phyloP scores from a whole-genome alignment of 371 early-diverging fungal genomes.

The Blakeslea trispora region DNA sequence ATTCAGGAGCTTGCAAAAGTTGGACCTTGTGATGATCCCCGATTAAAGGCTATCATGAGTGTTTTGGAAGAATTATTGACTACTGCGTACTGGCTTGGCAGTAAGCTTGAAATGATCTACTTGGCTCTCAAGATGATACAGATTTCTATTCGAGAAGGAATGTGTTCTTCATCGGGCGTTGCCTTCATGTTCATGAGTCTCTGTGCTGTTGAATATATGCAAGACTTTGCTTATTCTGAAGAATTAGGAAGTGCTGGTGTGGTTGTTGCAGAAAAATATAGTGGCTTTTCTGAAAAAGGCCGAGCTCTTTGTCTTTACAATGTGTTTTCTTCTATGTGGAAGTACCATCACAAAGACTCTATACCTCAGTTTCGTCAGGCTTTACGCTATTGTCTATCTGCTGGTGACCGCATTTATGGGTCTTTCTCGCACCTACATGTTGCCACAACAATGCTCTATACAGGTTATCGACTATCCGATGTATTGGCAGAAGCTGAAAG shows the following conservation, averaged over 20 bases:
- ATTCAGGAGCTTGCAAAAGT: conserved; percentile 19
- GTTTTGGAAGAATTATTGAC: conserved; percentile 46
- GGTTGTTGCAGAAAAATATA: conserved; percentile 27
- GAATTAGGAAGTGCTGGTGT: conserved; percentile 39
- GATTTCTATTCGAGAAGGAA: conserved; percentile 31
- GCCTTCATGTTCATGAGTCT: conserved; percentile 36
- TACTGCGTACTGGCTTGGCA: conserved; percentile 42
- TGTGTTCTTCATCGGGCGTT: conserved; percentile 26
- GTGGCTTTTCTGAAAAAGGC: conserved; percentile 38
- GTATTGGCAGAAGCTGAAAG: conserved; percentile 33
- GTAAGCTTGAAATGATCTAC: conserved; percentile 39
- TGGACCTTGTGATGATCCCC: conserved; percentile 25
- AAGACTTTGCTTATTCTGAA: conserved; percentile 32
- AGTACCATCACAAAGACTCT: conserved; percentile 32
- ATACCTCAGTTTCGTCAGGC: conserved; percentile 17
- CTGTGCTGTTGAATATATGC: conserved; percentile 26
- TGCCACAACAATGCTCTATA: conserved; percentile 23
- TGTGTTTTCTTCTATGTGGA: conserved; percentile 36
- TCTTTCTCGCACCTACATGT: conserved; percentile 39
- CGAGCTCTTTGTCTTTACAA: conserved; percentile 37
- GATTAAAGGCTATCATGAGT: conserved; percentile 27
- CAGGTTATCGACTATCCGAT: conserved; percentile 27
- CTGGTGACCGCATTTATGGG: conserved; percentile 48
- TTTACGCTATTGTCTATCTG: conserved; percentile 23
- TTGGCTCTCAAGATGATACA: conserved; percentile 35